Base-by-base conservation (phyloP, 768 basidiomycete genomes). In the Sarcodon aspratus region DNA sequence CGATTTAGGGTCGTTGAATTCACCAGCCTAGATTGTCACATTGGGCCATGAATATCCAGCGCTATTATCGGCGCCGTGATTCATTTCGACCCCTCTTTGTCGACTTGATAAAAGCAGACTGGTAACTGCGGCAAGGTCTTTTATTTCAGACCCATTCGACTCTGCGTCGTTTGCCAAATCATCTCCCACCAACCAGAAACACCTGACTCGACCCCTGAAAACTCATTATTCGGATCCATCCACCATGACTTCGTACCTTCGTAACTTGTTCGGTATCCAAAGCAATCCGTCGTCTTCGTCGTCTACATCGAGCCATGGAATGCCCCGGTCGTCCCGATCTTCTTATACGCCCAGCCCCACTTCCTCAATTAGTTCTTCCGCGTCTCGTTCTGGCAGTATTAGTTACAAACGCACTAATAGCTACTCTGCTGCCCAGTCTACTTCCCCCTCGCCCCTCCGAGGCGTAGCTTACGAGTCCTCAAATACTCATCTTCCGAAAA, bases 231-330 rank as follows among this genome's bases (percentile, higher is more conserved):
- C 21, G 21, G 21, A 27, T 17, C 32, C 36, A 21, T 44, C 33
- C 47, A 54, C 48, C 49, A 76, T 76, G 75, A 67, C 73, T 45
- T 70, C 75, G 33, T 73, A 74, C 63, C 57, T 78, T 50, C 75
- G 75, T 52, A 72, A 60, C 51, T 62, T 72, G 55, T 73, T 73
- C 49, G 70, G 71, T 38, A 64, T 63, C 57, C 59, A 54, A 60
- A 57, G 54, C 48, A 56, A 50, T 27, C 54, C 61, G 42, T 58
- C 69, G 21, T 27, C 17, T 33, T 48, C 33, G 47, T 37, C 35
- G 36, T 40, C 55, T 12, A 40, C 50, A 18, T 55, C 55, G 34
- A 44, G 40, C 43, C 44, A 42, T 13, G 33, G 44, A 21, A 42
- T 47, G 21, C 21, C 21, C 21, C 21, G 21, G 17, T 50, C 49